Percentiles rank a stretch among this genome's conserved stretches.
These are phyloP conservation scores for Rugonectria rugulosa DNA, from an alignment of 2,329 filamentous ascomycete genomes.

Conservation along the genomic window DNA sequence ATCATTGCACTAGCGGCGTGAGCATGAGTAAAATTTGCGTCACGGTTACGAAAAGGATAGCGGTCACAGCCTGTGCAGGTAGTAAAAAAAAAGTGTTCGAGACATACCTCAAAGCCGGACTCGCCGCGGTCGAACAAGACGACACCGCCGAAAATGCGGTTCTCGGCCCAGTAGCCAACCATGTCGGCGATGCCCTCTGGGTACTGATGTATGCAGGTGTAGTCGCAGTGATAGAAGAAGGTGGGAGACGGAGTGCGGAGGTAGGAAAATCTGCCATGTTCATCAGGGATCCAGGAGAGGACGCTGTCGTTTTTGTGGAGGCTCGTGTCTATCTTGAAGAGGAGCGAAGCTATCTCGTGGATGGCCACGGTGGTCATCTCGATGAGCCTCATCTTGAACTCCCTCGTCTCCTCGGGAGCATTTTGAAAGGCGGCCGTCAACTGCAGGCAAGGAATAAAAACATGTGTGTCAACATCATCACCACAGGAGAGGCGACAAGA, in stretches of 20 bases:
- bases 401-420: not conserved
- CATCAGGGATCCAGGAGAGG: constrained; percentile 2
- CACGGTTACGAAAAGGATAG: too few species aligned
- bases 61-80: not conserved
- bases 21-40: not conserved
- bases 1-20: constrained; percentile 9
- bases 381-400: constrained; percentile 12
- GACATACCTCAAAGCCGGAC: constrained; percentile 14
- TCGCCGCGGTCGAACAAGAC: constrained; percentile 16
- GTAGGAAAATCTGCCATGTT: not conserved
- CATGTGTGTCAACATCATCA: too few species aligned
- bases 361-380: constrained; percentile 15
- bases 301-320: constrained; percentile 11
- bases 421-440: constrained; percentile 12
- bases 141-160: constrained; percentile 17
- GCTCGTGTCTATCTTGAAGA: constrained; percentile 16
- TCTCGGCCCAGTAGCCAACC: constrained; percentile 21
- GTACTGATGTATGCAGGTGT: constrained; percentile 4
- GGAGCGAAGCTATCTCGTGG: constrained; percentile 9
- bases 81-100: not conserved
- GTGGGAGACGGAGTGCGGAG: not conserved
- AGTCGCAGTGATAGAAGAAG: constrained; percentile 11
- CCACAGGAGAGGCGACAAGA: too few species aligned
- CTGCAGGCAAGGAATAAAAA: not conserved
- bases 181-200: constrained; percentile 15